Base-by-base conservation (phyloP, 2,329 filamentous ascomycete species). In the Botrytis hyacinthi region DNA sequence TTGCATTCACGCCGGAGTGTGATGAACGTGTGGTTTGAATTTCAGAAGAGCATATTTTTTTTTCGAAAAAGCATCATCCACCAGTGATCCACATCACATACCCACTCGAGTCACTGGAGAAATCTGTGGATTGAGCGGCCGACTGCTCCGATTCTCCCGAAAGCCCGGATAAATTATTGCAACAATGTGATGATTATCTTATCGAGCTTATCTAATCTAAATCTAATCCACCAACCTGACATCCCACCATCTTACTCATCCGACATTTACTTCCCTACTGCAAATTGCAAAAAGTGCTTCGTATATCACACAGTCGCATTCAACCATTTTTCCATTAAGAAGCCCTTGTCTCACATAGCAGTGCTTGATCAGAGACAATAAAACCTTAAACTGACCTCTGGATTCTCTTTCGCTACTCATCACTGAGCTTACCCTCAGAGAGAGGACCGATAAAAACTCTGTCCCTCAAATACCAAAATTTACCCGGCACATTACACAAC, bases 301-400 rank as follows among this genome's bases (percentile, higher is more conserved):
- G 7, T n/a, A 66, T 62, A 63, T 63, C 61, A 44, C n/a, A 63
- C 61, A 32, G 37, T 63, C 40, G n/a, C 40, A 63, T 44, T 63
- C 60, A 44, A 29, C 51, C 14, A 29, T 57, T 57, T 8, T 29
- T 57, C 16, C 60, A 29, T 63, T 22, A 9, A 44, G 9, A 29
- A 63, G 60, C 37, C 61, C 61, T 67, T 67, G 63, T 67, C 8
- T 67, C 20, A n/a, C 16, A 67, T 3, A 54, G 46, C 65, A 67
- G 32, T 32, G 46, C 65, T 67, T 67, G 65, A 40, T 16, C 14
- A 54, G 46, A 67, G 26, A n/a, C 65, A 54, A 29, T 4, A 40
- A 67, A 67, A 67, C 65, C 65, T 68, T 68, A 68, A 68, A 54
- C 12, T 57, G 51, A 57, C 46, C 46, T 68, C 65, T 26, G n/a